Base-by-base conservation (phyloP, 129 eudicot genomes). In the Flaveria linearis region DNA sequence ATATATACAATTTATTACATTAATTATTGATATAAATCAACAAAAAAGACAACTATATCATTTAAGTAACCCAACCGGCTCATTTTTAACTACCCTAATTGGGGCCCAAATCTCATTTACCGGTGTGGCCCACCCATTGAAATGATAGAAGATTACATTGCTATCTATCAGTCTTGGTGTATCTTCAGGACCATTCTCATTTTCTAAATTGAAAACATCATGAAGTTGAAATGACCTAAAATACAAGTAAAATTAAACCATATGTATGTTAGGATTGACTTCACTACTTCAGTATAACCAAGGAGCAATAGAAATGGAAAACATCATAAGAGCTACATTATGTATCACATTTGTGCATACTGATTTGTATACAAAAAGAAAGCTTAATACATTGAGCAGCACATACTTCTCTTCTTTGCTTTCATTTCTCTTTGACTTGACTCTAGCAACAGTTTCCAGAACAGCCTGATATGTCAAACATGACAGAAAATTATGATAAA, bases 361-460 rank as follows among this genome's bases (percentile, higher is more conserved):
- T 51, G 56, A 49, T 3, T 5, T n/a, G 18, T n/a, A 16, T 30
- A 45, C 20, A 3, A 55, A 28, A 51, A 2, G n/a, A 82, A 49
- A 66, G 46, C 22, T 50, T 42, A 43, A 47, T 22, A 67, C 69
- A 55, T 64, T 57, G 18, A 68, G 43, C 20, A 72, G 57, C 47
- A 78, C 97, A 84, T 92, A 92, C 98, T 92, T 92, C 63, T 92
- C 94, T 70, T 92, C 96, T 77, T 90, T 92, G 52, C 88, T 92
- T 14, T 90, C 96, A 80, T 92, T 92, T 76, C 89, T 92, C 96
- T 92, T 92, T 33, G 93, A 81, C 87, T 79, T 92, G 56, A 92
- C 96, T 83, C 96, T 92, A 50, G 98, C 98, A 84, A 92, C 98
- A 75, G 96, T 90, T 86, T 90, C 98, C 87, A 92, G 62, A 72